Base-by-base conservation (phyloP, 78 protist species). In the Polysphondylium violaceum region DNA sequence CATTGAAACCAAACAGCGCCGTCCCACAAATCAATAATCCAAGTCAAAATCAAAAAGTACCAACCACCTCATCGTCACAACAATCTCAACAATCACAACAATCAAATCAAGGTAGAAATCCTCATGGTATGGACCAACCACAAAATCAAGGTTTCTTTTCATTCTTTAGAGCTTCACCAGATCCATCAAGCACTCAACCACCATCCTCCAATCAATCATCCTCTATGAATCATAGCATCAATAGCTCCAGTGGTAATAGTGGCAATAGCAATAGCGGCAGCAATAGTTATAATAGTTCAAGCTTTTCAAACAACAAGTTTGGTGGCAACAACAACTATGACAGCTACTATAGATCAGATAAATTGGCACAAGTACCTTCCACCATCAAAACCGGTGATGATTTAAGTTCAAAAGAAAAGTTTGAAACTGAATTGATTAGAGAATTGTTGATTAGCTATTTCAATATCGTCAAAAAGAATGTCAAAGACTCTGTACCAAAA, bases 401-500 rank as follows among this genome's bases (percentile, higher is more conserved):
- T 43, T 44, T 75, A 31, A 29, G 11, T 1, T 79, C 47, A 3
- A 64, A 47, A 51, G 86, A 73, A 85, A 55, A 44, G 33, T 67
- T 77, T 21, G 96, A 93, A 69, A 86, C 88, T 11, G 93, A 94
- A 38, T 76, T 96, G 67, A 93, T 96, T 65, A 56, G 75, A 33
- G 73, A 78, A 23, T 68, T 97, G 44, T 58, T 97, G 50, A 36
- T 21, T 27, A 50, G 88, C 9, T 98, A 98, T 91, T 97, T 97
- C 74, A 68, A 41, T 35, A 94, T 97, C 40, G 98, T 96, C 16
- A 58, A 86, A 58, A 93, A 96, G 95, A 97, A 93, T 87, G 79
- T 98, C 53, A 67, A 68, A 41, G 98, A 97, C 69, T 36, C 51
- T 21, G 98, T 97, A 35, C 99, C 99, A 51, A 98, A 98, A 93